phyloP scores from a whole-genome alignment of 2,329 filamentous ascomycete species.

The Phialocephala sp. region DNA sequence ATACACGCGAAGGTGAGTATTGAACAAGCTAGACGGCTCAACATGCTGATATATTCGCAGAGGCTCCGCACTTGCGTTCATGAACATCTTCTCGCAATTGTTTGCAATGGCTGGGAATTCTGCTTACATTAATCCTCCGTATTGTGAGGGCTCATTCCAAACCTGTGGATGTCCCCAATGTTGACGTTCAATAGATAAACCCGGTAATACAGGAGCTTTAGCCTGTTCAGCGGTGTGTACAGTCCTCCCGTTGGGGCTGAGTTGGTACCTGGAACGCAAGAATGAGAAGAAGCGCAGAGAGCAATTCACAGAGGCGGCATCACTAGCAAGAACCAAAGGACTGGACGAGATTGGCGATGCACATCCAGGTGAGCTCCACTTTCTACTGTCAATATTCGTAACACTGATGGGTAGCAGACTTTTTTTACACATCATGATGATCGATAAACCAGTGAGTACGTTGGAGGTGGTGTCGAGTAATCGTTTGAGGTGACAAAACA shows the following conservation, averaged over 20 bases:
- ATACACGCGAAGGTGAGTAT: not conserved
- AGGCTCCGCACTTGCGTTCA: not conserved
- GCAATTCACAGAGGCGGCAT: not conserved
- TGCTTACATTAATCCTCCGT: not conserved
- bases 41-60: not conserved
- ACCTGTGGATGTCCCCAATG: not conserved
- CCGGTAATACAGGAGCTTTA: not conserved
- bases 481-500: not conserved
- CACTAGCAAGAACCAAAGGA: not conserved
- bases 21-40: not conserved
- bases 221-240: not conserved
- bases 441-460: not conserved
- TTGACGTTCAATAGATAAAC: not conserved
- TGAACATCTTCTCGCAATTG: not conserved
- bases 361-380: not conserved
- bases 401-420: not conserved
- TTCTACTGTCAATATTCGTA: not conserved
- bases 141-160: not conserved
- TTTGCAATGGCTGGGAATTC: not conserved
- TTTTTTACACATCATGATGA: not conserved
- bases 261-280: slow-evolving; percentile 1
- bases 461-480: not conserved
- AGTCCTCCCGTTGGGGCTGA: not conserved
- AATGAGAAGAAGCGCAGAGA: slow-evolving; percentile 5
- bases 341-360: not conserved